phyloP scores from a whole-genome alignment of 1,284 basidiomycete genomes.

The Grifola frondosa region DNA sequence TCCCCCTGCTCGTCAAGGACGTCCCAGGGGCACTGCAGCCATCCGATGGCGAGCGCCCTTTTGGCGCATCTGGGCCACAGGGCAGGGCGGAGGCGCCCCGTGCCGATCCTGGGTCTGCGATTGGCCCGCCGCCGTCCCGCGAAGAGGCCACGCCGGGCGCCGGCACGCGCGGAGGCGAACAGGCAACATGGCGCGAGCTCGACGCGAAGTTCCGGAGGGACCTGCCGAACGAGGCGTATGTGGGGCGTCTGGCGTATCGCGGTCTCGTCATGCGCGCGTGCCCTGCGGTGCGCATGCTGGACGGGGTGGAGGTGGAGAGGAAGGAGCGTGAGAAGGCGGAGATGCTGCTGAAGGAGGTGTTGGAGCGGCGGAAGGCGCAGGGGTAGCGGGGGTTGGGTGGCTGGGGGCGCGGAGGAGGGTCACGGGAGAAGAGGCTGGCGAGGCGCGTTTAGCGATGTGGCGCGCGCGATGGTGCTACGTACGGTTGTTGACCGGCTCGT shows the following conservation, averaged over 20 bases:
- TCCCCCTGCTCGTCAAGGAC: slow-evolving; percentile 77
- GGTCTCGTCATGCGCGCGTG: slow-evolving; percentile 82
- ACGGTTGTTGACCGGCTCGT: too few species aligned
- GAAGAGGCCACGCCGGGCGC: slow-evolving; percentile 24
- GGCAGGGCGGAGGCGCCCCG: slow-evolving; percentile 13
- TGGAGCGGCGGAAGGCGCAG: slow-evolving; percentile 36
- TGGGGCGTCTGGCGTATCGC: slow-evolving; percentile 83
- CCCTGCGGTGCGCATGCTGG: slow-evolving; percentile 64
- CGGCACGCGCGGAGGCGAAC: slow-evolving; percentile 31
- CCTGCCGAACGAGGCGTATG: slow-evolving; percentile 84
- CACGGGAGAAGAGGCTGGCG: slow-evolving; percentile 1
- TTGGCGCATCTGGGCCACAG: slow-evolving; percentile 4
- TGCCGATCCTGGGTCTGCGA: neutral
- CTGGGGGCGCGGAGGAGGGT: neutral
- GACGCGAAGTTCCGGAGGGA: slow-evolving; percentile 86
- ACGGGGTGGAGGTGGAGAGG: slow-evolving; percentile 77
- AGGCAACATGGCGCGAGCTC: slow-evolving; percentile 61
- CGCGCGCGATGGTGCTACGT: neutral
- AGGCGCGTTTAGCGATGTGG: neutral
- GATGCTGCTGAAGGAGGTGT: slow-evolving; percentile 61
- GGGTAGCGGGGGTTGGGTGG: slow-evolving; percentile 21
- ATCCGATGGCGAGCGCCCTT: slow-evolving; percentile 41
- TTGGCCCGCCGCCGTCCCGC: slow-evolving; percentile 1
- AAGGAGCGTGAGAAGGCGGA: slow-evolving; percentile 84
- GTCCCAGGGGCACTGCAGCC: slow-evolving; percentile 67